Evolutionary conservation across 2,329 filamentous ascomycete species (phyloP).

Genomic region (Penicillium freii): DNA sequence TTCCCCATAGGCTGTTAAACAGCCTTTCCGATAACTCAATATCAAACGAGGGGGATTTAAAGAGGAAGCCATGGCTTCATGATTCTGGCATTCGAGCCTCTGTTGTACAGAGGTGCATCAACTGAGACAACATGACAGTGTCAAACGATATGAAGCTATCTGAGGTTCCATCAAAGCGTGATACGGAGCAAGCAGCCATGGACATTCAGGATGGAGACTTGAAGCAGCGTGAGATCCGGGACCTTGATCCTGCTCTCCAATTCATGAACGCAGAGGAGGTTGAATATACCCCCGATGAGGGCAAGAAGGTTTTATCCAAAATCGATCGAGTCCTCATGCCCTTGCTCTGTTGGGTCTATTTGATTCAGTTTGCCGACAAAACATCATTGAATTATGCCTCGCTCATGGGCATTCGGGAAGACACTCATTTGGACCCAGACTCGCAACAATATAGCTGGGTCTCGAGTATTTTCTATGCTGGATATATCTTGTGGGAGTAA

Average conservation of each 20-base stretch:
- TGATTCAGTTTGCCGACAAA: conserved; percentile 14
- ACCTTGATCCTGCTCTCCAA: conserved; percentile 7
- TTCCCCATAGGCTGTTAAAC: conserved; percentile 3
- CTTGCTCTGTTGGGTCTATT: conserved; percentile 11
- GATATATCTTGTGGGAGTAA: conserved; percentile 46
- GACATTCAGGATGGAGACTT: conserved; percentile 1
- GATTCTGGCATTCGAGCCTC: neutral
- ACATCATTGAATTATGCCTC: conserved; percentile 17
- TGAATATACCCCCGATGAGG: conserved; percentile 8
- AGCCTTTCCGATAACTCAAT: conserved; percentile 2
- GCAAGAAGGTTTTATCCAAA: conserved; percentile 2
- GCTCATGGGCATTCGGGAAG: conserved; percentile 21
- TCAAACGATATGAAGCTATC: conserved; percentile 6
- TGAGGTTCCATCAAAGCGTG: conserved; percentile 1
- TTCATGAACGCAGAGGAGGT: conserved; percentile 2
- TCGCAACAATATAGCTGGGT: conserved; percentile 47
- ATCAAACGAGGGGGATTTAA: conserved; percentile 5
- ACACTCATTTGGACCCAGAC: conserved; percentile 39
- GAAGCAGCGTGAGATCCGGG: neutral
- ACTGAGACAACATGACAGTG: neutral
- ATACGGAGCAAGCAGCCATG: conserved; percentile 2
- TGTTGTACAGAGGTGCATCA: neutral
- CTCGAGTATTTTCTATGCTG: conserved; percentile 38
- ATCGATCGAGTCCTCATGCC: conserved; percentile 9
- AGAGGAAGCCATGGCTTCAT: conserved; percentile 4